A percentile compares a stretch with the other conserved stretches of the same genome.
These are phyloP conservation scores for Leucocoprinus birnbaumii DNA, from an alignment of 768 basidiomycete species.

Conservation along the genomic window DNA sequence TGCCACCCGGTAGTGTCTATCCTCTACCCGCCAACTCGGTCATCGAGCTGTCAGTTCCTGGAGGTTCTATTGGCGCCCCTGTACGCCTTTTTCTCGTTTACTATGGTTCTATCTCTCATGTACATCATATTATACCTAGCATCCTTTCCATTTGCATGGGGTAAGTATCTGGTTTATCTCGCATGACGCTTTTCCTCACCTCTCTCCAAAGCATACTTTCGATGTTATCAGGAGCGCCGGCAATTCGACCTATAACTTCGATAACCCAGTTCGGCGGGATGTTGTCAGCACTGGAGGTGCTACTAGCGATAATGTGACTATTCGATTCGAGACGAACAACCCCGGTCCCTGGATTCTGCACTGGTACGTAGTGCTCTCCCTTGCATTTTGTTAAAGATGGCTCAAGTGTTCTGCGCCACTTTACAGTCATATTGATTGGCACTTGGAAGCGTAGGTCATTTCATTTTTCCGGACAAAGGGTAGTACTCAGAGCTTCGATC, in stretches of 20 bases:
- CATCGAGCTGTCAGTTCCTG: conserved; percentile 40
- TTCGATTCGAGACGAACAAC: conserved; percentile 62
- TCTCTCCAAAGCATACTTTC: conserved; percentile 34
- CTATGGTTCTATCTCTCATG: background rate
- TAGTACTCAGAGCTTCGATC: background rate
- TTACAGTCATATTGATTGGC: conserved; percentile 40
- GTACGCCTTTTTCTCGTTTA: conserved; percentile 20
- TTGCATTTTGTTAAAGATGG: background rate
- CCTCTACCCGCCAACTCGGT: conserved; percentile 35
- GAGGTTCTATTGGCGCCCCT: conserved; percentile 26
- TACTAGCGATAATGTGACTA: conserved; percentile 30
- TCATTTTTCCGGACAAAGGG: background rate
- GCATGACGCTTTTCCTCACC: too few species aligned
- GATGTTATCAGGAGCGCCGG: conserved; percentile 38
- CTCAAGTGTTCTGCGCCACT: background rate
- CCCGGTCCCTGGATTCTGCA: conserved; percentile 39
- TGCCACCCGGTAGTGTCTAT: conserved; percentile 35
- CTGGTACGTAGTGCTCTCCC: conserved; percentile 25
- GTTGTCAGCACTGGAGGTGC: conserved; percentile 24
- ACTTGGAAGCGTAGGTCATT: conserved; percentile 26
- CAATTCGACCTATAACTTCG: conserved; percentile 34
- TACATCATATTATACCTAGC: conserved; percentile 19
- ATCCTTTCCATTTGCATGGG: conserved; percentile 48
- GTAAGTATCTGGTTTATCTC: conserved; percentile 23
- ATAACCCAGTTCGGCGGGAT: conserved; percentile 30